These are phyloP conservation scores for Diaporthe citri DNA, from an alignment of 2,329 filamentous ascomycete species.

Conservation along the genomic window DNA sequence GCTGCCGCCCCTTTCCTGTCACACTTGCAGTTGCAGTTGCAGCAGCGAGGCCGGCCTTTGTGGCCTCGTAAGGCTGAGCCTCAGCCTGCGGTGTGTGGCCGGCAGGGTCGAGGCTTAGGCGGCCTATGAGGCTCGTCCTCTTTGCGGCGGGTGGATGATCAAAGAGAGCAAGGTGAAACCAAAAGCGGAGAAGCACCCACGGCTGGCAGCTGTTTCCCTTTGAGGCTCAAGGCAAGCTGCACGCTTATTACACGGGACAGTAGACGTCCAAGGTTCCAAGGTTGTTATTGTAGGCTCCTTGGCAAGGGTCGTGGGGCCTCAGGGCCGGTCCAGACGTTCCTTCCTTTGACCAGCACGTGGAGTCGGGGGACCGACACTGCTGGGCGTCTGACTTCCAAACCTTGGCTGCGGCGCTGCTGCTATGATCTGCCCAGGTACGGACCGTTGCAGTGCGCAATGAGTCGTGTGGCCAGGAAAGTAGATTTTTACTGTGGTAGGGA, in stretches of 20 bases:
- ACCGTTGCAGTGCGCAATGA: background rate
- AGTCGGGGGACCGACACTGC: background rate
- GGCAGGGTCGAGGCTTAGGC: slow-evolving; percentile 11
- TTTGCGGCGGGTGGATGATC: background rate
- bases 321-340: slow-evolving; percentile 14
- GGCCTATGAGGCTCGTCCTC: slow-evolving; percentile 16
- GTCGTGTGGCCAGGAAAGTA: background rate
- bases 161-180: slow-evolving; percentile 23
- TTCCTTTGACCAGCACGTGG: slow-evolving; percentile 30
- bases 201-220: slow-evolving; percentile 6
- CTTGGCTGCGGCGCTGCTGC: background rate
- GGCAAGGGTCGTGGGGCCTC: background rate
- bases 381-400: background rate
- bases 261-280: background rate
- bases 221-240: background rate
- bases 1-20: background rate
- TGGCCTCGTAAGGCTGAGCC: slow-evolving; percentile 31
- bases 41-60: slow-evolving; percentile 18
- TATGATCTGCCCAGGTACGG: background rate
- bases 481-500: background rate
- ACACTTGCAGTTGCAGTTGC: slow-evolving; percentile 13
- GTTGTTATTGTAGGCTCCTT: background rate
- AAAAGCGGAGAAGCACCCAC: slow-evolving; percentile 19
- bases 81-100: background rate
- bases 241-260: background rate